Percentiles rank a stretch among this genome's conserved stretches.
Evolutionary conservation across 768 basidiomycete genomes (phyloP).

Genomic region (Mycena kentingensis): DNA sequence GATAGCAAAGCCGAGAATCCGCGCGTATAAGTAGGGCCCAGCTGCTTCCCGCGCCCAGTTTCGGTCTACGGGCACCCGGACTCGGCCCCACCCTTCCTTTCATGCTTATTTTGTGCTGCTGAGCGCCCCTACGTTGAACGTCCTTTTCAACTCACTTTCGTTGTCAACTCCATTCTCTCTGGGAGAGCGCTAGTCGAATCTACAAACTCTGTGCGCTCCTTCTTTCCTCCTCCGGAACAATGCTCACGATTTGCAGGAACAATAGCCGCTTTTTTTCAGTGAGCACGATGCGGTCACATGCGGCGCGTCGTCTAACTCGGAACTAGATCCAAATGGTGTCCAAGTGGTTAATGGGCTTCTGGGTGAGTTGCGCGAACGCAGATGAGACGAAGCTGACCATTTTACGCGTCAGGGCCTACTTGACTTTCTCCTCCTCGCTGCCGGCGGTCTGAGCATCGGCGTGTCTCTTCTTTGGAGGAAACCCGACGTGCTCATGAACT

Average conservation of each 20-base stretch:
- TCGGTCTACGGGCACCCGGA: slow-evolving; percentile 31
- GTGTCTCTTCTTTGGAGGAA: slow-evolving; percentile 73
- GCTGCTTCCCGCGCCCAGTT: slow-evolving; percentile 27
- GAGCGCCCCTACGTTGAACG: slow-evolving; percentile 73
- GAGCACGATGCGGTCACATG: too few relatives aligned
- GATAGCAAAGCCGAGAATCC: slow-evolving; percentile 2
- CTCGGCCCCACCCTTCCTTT: slow-evolving; percentile 35
- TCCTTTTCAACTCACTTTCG: slow-evolving; percentile 45
- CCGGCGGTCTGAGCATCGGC: slow-evolving; percentile 63
- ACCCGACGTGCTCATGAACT: slow-evolving; percentile 70
- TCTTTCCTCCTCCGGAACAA: slow-evolving; percentile 12
- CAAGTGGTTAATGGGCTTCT: slow-evolving; percentile 65
- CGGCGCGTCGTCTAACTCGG: too few relatives aligned
- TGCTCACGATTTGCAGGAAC: slow-evolving; percentile 18
- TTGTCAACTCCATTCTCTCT: slow-evolving; percentile 42
- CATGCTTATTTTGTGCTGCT: slow-evolving; percentile 35
- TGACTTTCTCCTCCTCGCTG: slow-evolving; percentile 68
- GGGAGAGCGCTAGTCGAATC: slow-evolving; percentile 42
- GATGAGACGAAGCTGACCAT: too few relatives aligned
- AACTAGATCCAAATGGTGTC: slow-evolving; percentile 74
- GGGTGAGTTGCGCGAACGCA: too few relatives aligned
- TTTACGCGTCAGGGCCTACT: too few relatives aligned
- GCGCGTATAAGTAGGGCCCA: too few relatives aligned
- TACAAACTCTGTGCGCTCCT: slow-evolving; percentile 19
- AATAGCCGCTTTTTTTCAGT: too few relatives aligned